Percentiles rank a stretch among this genome's conserved stretches.
Evolutionary conservation across 768 basidiomycete species (phyloP).

Genomic region (Hypsizygus marmoreus): DNA sequence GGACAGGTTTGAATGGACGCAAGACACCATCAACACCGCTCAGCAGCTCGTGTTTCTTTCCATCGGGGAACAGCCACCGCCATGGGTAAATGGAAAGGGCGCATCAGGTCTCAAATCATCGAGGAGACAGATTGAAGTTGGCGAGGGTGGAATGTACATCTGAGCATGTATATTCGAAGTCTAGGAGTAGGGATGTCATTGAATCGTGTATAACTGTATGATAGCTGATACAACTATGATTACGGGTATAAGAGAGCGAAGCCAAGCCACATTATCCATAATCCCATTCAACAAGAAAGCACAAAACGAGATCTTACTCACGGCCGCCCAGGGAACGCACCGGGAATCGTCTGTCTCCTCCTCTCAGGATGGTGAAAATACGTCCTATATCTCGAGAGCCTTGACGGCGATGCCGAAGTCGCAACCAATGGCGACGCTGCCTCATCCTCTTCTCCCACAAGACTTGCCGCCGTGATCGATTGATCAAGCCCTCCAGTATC

Average conservation of each 20-base stretch:
- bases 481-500: constrained; percentile 30
- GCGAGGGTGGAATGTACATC: constrained; percentile 57
- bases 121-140: constrained; percentile 32
- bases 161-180: too few relatives aligned
- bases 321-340: constrained; percentile 51
- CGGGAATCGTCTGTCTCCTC: constrained; percentile 57
- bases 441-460: constrained; percentile 17
- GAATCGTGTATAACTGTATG: not conserved
- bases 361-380: constrained; percentile 89
- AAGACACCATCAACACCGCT: constrained; percentile 30
- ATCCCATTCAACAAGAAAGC: not conserved
- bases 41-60: constrained; percentile 38
- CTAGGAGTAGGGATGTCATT: too few relatives aligned
- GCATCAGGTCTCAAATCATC: not conserved
- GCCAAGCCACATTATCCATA: not conserved
- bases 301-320: not conserved
- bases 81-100: constrained; percentile 15
- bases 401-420: constrained; percentile 35
- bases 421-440: constrained; percentile 13
- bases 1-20: constrained; percentile 37
- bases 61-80: constrained; percentile 28
- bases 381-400: constrained; percentile 66
- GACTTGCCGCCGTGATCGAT: constrained; percentile 26
- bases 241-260: constrained; percentile 6
- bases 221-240: not conserved